These are phyloP conservation scores for button mushroom (Agaricus bisporus) DNA, from an alignment of 768 basidiomycete genomes.

Conservation along the genomic window DNA sequence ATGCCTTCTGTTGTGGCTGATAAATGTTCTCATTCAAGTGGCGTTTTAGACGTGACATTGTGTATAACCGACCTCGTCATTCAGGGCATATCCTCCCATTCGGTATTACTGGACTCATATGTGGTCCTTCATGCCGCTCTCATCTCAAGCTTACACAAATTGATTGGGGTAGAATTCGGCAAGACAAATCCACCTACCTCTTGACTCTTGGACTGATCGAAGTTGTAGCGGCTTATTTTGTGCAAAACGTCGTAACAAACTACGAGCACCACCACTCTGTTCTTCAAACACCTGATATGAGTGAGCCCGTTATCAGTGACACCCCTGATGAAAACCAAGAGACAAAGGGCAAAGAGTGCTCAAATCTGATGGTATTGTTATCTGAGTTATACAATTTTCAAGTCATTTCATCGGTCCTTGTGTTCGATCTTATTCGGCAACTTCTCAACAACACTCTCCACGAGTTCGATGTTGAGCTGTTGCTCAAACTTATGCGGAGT, in stretches of 20 bases:
- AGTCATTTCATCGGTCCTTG: conserved; percentile 80
- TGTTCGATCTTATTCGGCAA: conserved; percentile 84
- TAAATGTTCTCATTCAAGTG: neutral
- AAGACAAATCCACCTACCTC: conserved; percentile 17
- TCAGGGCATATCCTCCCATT: conserved; percentile 72
- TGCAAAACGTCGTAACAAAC: conserved; percentile 61
- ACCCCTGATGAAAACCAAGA: conserved; percentile 21
- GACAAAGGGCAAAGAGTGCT: conserved; percentile 74
- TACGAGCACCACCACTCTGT: conserved; percentile 56
- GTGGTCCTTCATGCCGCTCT: conserved; percentile 86
- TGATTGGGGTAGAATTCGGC: conserved; percentile 89
- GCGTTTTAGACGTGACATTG: conserved; percentile 67
- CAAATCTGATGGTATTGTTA: conserved; percentile 81
- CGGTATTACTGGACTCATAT: conserved; percentile 81
- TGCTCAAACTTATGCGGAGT: conserved; percentile 85
- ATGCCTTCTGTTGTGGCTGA: conserved; percentile 11
- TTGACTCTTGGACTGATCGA: neutral
- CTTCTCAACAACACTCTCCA: conserved; percentile 59
- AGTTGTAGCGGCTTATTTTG: conserved; percentile 68
- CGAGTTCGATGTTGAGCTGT: conserved; percentile 80
- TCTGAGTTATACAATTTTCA: conserved; percentile 96
- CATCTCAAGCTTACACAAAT: conserved; percentile 72
- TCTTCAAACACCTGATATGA: conserved; percentile 18
- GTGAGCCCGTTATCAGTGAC: conserved; percentile 5
- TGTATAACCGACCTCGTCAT: conserved; percentile 72